These are phyloP conservation scores for Tulasnella sp. DNA, from an alignment of 768 basidiomycete genomes.

Conservation along the genomic window DNA sequence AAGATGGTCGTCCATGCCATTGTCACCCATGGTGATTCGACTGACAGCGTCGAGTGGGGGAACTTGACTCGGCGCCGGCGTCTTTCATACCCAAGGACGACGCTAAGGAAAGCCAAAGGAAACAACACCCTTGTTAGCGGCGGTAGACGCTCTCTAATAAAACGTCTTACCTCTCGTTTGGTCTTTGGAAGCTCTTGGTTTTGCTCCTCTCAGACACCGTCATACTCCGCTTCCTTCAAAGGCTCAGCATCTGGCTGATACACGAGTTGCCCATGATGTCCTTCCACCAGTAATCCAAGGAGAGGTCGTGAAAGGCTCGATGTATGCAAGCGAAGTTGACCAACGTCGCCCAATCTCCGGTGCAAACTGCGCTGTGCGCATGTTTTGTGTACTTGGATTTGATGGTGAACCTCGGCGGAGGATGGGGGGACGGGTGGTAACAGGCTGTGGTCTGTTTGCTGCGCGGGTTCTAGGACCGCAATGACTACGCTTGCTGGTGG, in stretches of 20 bases:
- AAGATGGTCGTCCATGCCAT: slow-evolving; percentile 29
- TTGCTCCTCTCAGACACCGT: slow-evolving; percentile 15
- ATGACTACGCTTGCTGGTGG: too few relatives aligned
- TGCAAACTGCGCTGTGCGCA: too few relatives aligned
- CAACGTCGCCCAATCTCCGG: too few relatives aligned
- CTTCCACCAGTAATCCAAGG: slow-evolving; percentile 18
- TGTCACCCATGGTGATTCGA: slow-evolving; percentile 19
- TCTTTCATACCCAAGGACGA: slow-evolving; percentile 17
- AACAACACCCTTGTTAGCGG: neutral
- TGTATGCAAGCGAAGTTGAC: slow-evolving; percentile 16
- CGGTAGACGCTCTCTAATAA: neutral
- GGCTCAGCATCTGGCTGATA: slow-evolving; percentile 20
- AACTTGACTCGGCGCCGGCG: neutral
- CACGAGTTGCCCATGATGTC: slow-evolving; percentile 11
- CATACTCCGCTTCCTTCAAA: neutral
- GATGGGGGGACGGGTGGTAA: too few relatives aligned
- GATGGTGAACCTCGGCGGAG: too few relatives aligned
- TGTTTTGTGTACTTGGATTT: too few relatives aligned
- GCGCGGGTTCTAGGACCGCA: too few relatives aligned
- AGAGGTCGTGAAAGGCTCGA: slow-evolving; percentile 25
- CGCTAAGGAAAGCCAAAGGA: slow-evolving; percentile 3
- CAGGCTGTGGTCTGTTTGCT: too few relatives aligned
- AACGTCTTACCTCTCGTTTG: slow-evolving; percentile 25
- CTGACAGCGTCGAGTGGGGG: slow-evolving; percentile 11
- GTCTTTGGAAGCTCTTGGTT: slow-evolving; percentile 26